Conservation (phyloP, 2,329 filamentous ascomycete species). For the Penicillium thymicola region DNA sequence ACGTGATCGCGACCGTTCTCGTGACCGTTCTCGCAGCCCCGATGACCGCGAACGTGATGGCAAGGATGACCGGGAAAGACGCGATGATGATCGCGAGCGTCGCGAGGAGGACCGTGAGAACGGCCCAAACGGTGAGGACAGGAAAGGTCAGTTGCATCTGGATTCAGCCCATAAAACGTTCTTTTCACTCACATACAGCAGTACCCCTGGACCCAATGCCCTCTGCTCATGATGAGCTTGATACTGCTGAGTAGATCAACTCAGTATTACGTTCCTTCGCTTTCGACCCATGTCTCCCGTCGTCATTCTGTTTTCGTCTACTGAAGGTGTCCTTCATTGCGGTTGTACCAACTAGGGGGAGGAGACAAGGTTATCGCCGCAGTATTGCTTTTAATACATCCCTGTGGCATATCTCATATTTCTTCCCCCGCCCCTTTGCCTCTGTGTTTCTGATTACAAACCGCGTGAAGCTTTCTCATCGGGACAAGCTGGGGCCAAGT, state of each 20-base stretch:
- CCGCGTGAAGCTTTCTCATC: not conserved
- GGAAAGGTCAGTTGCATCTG: conserved; percentile 65
- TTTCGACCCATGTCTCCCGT: not conserved
- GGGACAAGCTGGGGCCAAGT: not conserved
- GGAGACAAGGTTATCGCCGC: not conserved
- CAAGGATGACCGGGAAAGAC: conserved; percentile 29
- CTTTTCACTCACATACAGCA: conserved; percentile 16
- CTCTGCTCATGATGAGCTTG: conserved; percentile 86
- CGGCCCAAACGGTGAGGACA: conserved; percentile 78
- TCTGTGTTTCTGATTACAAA: conserved; percentile 1
- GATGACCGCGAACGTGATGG: conserved; percentile 24
- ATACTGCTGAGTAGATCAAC: conserved; percentile 73
- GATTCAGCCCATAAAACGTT: not conserved
- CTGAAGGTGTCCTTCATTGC: not conserved
- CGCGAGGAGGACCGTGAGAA: conserved; percentile 70
- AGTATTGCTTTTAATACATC: not conserved
- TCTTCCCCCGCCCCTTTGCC: not conserved
- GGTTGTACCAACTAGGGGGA: not conserved
- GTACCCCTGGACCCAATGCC: conserved; percentile 70
- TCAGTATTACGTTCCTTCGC: conserved; percentile 14
- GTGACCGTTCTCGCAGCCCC: conserved; percentile 24
- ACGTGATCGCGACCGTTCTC: conserved; percentile 39
- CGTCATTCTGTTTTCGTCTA: not conserved
- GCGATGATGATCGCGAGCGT: conserved; percentile 66
- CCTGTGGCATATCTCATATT: not conserved